Conservation (phyloP, 805 yeast genomes). For the Wickerhamiella occidentalis region DNA sequence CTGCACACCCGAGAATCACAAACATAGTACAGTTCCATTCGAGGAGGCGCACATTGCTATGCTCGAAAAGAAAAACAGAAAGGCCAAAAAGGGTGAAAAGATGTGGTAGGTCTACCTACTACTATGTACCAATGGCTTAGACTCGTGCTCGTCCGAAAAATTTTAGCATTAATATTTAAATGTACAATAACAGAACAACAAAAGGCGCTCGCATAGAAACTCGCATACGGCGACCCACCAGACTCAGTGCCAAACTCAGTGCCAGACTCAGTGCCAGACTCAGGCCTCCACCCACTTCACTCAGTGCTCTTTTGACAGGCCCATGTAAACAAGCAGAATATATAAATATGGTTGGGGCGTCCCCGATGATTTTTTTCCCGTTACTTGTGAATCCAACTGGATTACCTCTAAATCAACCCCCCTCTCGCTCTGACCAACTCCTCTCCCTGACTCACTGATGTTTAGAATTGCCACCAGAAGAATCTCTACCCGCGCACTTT, state of each 20-base stretch:
- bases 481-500: constrained; percentile 17
- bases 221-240: no score
- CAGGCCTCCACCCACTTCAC: not conserved
- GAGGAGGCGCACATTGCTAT: constrained; percentile 93
- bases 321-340: not conserved
- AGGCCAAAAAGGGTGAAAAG: constrained; percentile 42
- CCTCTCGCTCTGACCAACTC: not conserved
- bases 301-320: not conserved
- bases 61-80: constrained; percentile 55
- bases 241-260: no score
- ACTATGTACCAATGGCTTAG: no score
- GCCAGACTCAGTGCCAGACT: no score
- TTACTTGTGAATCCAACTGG: no score
- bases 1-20: constrained; percentile 33
- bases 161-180: not conserved
- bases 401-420: not conserved
- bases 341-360: not conserved
- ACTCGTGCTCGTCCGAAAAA: not conserved
- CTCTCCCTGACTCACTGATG: not conserved
- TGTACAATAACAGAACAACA: not conserved
- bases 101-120: constrained; percentile 26
- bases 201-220: no score
- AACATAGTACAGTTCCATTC: constrained; percentile 82
- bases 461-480: constrained; percentile 11
- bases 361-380: not conserved